Percentiles rank a stretch among this genome's conserved stretches.
phyloP scores from a whole-genome alignment of 2,329 filamentous ascomycete species.

The Metarhizium album region DNA sequence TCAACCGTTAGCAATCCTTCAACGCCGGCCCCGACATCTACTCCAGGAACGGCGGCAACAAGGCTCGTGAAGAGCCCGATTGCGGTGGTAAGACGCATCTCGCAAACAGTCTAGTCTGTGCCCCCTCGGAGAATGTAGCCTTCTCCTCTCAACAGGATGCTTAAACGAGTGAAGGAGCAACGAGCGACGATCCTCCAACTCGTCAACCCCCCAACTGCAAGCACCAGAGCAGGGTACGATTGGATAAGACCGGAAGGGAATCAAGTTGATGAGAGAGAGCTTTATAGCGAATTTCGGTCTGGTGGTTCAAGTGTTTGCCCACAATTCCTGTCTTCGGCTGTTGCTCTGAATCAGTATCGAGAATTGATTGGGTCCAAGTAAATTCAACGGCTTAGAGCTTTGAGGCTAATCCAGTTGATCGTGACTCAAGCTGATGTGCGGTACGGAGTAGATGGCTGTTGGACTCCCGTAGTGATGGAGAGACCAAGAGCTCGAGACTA shows the following conservation, averaged over 20 bases:
- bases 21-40: neutral
- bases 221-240: neutral
- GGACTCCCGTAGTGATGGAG: neutral
- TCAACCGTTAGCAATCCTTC: constrained; percentile 1
- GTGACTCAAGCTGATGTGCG: neutral
- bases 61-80: neutral
- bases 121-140: neutral
- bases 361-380: neutral
- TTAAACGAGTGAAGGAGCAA: neutral
- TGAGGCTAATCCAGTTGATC: neutral
- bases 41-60: neutral
- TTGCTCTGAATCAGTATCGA: neutral
- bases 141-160: neutral
- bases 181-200: neutral
- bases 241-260: neutral
- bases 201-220: neutral
- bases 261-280: neutral
- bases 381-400: neutral
- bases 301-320: neutral
- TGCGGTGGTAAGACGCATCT: neutral
- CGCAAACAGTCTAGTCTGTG: neutral
- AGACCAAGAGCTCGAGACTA: neutral
- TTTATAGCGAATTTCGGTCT: neutral
- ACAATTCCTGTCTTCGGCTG: neutral
- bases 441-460: neutral